A percentile compares a stretch with the other conserved stretches of the same genome.
Evolutionary conservation across 345 rosid species (phyloP).

Genomic region (Brassica napus): DNA sequence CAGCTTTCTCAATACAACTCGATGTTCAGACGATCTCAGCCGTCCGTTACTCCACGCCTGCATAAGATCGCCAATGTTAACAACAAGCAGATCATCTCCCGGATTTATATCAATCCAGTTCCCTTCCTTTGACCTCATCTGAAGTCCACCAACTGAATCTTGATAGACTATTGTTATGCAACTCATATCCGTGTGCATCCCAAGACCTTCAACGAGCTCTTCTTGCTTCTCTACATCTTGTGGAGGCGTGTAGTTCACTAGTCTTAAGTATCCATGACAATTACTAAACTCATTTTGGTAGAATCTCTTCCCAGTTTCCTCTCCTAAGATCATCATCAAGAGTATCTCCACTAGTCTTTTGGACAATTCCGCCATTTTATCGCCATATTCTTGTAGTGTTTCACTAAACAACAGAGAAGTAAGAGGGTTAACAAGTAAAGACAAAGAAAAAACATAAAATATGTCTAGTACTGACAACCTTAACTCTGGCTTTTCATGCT

Average conservation of each 20-base stretch:
- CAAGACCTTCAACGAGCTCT: slow-evolving; percentile 65
- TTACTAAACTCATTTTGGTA: slow-evolving; percentile 49
- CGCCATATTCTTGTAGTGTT: slow-evolving; percentile 59
- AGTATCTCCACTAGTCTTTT: slow-evolving; percentile 52
- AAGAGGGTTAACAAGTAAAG: neutral
- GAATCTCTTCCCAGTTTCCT: slow-evolving; percentile 42
- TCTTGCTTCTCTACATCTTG: slow-evolving; percentile 43
- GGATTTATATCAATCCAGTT: slow-evolving; percentile 61
- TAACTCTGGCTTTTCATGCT: slow-evolving; percentile 46
- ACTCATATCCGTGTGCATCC: slow-evolving; percentile 86
- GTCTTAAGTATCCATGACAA: slow-evolving; percentile 70
- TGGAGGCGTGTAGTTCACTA: slow-evolving; percentile 61
- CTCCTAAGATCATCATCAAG: slow-evolving; percentile 50
- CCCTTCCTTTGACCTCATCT: slow-evolving; percentile 68
- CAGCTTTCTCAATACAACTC: slow-evolving; percentile 52
- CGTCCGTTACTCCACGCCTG: slow-evolving; percentile 83
- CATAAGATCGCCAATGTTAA: slow-evolving; percentile 76
- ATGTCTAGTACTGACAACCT: slow-evolving; percentile 37
- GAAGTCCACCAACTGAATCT: slow-evolving; percentile 70
- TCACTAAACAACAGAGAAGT: slow-evolving; percentile 40
- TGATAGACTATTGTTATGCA: slow-evolving; percentile 75
- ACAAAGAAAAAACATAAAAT: neutral
- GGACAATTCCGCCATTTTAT: slow-evolving; percentile 56
- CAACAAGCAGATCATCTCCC: slow-evolving; percentile 53
- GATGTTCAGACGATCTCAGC: slow-evolving; percentile 73